Conservation (phyloP, 2,329 filamentous ascomycete species). For the Xylariaceae sp. region DNA sequence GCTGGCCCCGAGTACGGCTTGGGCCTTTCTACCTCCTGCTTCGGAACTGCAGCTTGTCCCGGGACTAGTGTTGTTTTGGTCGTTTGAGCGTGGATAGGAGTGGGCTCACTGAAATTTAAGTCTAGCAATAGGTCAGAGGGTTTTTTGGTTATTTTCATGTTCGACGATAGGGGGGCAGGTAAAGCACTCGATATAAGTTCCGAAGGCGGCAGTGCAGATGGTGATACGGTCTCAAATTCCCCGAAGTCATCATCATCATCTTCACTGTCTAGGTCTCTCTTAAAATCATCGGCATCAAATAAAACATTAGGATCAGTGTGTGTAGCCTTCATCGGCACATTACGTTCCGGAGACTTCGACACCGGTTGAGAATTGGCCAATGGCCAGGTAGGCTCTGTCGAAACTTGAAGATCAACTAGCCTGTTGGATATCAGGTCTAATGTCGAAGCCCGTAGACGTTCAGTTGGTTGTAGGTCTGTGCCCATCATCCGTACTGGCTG, state of each 20-base stretch:
- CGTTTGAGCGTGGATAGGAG: slow-evolving; percentile 42
- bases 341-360: slow-evolving; percentile 11
- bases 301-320: slow-evolving; percentile 51
- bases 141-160: slow-evolving; percentile 27
- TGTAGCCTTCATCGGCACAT: slow-evolving; percentile 12
- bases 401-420: slow-evolving; percentile 38
- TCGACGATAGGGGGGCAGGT: slow-evolving; percentile 29
- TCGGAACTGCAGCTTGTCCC: slow-evolving; percentile 38
- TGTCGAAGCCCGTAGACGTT: slow-evolving; percentile 46
- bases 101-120: slow-evolving; percentile 31
- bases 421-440: slow-evolving; percentile 53
- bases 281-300: slow-evolving; percentile 61
- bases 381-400: slow-evolving; percentile 12
- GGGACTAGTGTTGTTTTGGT: slow-evolving; percentile 52
- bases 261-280: slow-evolving; percentile 37
- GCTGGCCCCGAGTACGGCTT: slow-evolving; percentile 41
- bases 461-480: slow-evolving; percentile 23
- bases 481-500: slow-evolving; percentile 11
- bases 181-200: slow-evolving; percentile 42
- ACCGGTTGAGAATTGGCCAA: slow-evolving; percentile 10
- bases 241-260: slow-evolving; percentile 54
- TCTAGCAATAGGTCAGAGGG: slow-evolving; percentile 35
- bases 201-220: slow-evolving; percentile 23
- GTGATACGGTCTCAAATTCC: slow-evolving; percentile 51
- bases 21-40: slow-evolving; percentile 33